A percentile compares a stretch with the other conserved stretches of the same genome.
Evolutionary conservation across 768 basidiomycete species (phyloP).

Genomic region (Dioszegia aurantiaca): DNA sequence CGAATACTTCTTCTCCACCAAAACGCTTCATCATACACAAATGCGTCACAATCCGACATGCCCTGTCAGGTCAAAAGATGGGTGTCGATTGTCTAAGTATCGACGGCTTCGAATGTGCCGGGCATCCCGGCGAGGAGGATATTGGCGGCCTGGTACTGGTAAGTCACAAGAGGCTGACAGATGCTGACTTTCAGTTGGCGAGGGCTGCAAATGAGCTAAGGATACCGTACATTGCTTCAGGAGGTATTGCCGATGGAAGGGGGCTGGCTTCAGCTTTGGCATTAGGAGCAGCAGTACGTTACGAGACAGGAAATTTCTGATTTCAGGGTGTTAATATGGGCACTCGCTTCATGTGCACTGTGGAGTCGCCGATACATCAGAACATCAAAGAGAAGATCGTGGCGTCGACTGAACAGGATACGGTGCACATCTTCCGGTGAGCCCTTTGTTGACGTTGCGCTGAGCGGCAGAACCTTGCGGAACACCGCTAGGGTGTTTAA

Average conservation of each 20-base stretch:
- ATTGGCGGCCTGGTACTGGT: slow-evolving; percentile 83
- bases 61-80: slow-evolving; percentile 59
- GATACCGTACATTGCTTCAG: slow-evolving; percentile 83
- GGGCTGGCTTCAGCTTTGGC: slow-evolving; percentile 79
- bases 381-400: slow-evolving; percentile 90
- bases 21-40: slow-evolving; percentile 71
- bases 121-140: slow-evolving; percentile 92
- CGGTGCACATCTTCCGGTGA: slow-evolving; percentile 79
- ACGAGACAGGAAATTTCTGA: too few species aligned
- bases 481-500: slow-evolving; percentile 41
- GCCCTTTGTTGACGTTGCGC: slow-evolving; percentile 2
- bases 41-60: slow-evolving; percentile 48
- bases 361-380: slow-evolving; percentile 82
- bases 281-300: slow-evolving; percentile 71
- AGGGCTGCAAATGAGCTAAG: slow-evolving; percentile 79
- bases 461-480: slow-evolving; percentile 20
- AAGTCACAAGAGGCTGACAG: slow-evolving; percentile 16
- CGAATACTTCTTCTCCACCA: slow-evolving; percentile 37
- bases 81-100: slow-evolving; percentile 87
- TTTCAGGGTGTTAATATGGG: slow-evolving; percentile 82
- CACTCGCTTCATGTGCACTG: slow-evolving; percentile 88
- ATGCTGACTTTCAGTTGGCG: slow-evolving; percentile 62
- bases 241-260: slow-evolving; percentile 81
- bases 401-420: slow-evolving; percentile 70
- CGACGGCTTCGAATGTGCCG: slow-evolving; percentile 93